Base-by-base conservation (phyloP, 176 grass and related monocot genomes). In the Canna indica region DNA sequence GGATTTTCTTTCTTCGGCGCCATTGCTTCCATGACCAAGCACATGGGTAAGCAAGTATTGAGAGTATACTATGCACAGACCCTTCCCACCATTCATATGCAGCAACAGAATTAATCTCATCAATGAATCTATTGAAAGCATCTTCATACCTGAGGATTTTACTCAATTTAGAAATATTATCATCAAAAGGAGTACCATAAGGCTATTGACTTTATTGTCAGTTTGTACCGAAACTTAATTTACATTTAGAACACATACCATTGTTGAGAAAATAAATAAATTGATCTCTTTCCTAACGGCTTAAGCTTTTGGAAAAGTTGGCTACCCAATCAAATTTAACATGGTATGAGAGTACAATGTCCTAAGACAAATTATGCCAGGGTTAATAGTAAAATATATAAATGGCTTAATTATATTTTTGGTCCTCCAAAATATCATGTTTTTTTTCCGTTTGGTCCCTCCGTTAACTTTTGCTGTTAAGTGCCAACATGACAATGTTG, bases 1-100 rank as follows among this genome's bases (percentile, higher is more conserved):
- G 86, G 57, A 75, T 85, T 79, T 97, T 97, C 56, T 97, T 97
- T 83, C 86, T 97, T 87, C 86, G 84, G 32, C 86, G 65, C 89
- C 89, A 97, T 70, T 97, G 94, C 76, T 97, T 97, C 94, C 94
- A 97, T 71, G 89, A 97, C 94, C 94, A 97, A 36, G 94, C 94
- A 85, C 94, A 97, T 75, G 94, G 94, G 81, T 92, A 97, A 17
- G 94, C 94, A 81, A 97, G 82, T 67, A 97, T 69, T 77, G 89
- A 85, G 68, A 97, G 82, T 77, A 97, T 97, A 78, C 88, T 93
- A 69, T 97, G 94, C 47, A 97, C 75, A 24, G 94, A 97, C 41
- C 94, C 94, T 87, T 97, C 94, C 94, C 94, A 97, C 94, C 94
- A 97, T 48, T 90, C 94, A 70, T 93, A 97, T 64, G 94, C 88